Evolutionary conservation across 805 yeast genomes (phyloP).

Genomic region (Tetrapisispora taiwanensis): DNA sequence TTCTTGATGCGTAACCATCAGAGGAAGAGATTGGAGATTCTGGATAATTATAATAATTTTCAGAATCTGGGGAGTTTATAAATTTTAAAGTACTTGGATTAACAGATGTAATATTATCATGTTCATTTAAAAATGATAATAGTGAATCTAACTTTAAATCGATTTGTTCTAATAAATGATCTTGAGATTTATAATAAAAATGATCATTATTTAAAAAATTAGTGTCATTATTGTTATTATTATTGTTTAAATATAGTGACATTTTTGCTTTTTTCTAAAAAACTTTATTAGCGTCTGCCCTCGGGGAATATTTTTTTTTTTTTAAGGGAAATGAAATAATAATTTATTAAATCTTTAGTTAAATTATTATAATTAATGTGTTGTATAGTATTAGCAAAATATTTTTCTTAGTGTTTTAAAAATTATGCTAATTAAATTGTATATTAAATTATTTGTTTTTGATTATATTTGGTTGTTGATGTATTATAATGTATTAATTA

Average conservation of each 20-base stretch:
- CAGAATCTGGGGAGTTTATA: not conserved
- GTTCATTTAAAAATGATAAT: constrained; percentile 4
- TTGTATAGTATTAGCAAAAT: not conserved
- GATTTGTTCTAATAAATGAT: not conserved
- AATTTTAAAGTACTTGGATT: not conserved
- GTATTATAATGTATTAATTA: too few relatives aligned
- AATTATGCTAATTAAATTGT: not conserved
- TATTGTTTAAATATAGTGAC: not conserved
- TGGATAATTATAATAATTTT: not conserved
- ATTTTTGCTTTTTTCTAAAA: not conserved
- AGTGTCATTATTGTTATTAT: not conserved
- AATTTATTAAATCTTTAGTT: too few relatives aligned
- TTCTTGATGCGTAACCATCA: not conserved
- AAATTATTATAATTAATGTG: too few relatives aligned
- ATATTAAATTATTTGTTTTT: too few relatives aligned
- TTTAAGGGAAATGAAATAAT: too few relatives aligned
- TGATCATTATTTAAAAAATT: constrained; percentile 2
- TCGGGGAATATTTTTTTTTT: too few relatives aligned
- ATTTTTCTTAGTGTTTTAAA: too few relatives aligned
- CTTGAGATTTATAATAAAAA: constrained; percentile 1
- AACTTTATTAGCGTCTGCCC: too few relatives aligned
- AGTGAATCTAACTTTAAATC: constrained; percentile 2
- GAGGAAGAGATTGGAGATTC: not conserved
- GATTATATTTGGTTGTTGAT: not conserved
- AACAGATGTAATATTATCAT: constrained; percentile 2